Conservation (phyloP, 371 early-diverging fungal genomes). For the Mucor plumbeus region DNA sequence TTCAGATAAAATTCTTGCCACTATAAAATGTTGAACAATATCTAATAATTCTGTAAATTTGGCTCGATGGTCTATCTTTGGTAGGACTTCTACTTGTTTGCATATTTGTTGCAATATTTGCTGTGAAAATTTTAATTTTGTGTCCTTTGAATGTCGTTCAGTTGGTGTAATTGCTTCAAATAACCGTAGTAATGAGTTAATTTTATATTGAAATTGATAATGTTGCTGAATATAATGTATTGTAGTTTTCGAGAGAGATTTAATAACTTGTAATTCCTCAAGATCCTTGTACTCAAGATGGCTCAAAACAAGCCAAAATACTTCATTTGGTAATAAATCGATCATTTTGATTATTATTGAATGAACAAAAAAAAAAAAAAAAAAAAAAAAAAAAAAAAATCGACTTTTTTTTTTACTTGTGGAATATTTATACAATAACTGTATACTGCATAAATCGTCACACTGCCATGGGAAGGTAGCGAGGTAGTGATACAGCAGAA, state of each 20-base stretch:
- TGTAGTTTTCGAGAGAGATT: constrained; percentile 13
- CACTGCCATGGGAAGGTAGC: neutral
- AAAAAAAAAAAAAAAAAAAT: neutral
- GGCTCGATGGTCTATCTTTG: constrained; percentile 39
- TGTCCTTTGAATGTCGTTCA: constrained; percentile 28
- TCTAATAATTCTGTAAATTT: constrained; percentile 45
- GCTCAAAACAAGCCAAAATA: constrained; percentile 35
- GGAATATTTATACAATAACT: neutral
- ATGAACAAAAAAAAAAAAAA: neutral
- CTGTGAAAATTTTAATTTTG: constrained; percentile 27
- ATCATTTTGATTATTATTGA: constrained; percentile 25
- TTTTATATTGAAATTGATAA: constrained; percentile 39
- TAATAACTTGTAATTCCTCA: constrained; percentile 21
- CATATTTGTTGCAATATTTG: constrained; percentile 39
- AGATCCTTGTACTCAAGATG: constrained; percentile 41
- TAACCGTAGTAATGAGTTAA: constrained; percentile 24
- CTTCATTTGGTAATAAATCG: constrained; percentile 41
- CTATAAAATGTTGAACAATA: constrained; percentile 40
- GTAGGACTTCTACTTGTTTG: constrained; percentile 28
- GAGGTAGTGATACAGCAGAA: no score
- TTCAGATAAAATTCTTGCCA: constrained; percentile 33
- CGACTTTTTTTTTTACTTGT: neutral
- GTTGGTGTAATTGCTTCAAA: constrained; percentile 38
- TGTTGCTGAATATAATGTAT: constrained; percentile 34
- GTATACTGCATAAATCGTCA: constrained; percentile 1